phyloP scores from a whole-genome alignment of 108 stramenopile species.

The Skeletonema menzelii region DNA sequence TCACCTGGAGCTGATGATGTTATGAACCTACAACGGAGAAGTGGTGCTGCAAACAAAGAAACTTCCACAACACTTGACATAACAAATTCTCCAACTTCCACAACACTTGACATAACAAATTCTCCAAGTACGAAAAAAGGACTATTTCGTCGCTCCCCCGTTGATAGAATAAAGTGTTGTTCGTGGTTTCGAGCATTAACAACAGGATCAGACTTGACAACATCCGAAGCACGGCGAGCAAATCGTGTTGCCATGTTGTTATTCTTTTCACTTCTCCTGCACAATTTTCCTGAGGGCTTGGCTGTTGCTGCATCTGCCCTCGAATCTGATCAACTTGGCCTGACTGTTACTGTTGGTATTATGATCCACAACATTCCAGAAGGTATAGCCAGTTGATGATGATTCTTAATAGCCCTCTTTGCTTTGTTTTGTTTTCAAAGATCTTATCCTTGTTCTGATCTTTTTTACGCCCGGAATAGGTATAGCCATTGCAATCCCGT shows the following conservation, averaged over 20 bases:
- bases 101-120: not conserved
- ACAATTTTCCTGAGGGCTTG: slow-evolving; percentile 27
- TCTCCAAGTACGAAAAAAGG: slow-evolving; percentile 26
- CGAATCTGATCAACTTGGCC: slow-evolving; percentile 1
- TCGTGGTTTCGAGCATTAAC: slow-evolving; percentile 19
- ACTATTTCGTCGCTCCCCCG: slow-evolving; percentile 1
- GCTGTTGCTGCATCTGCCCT: slow-evolving; percentile 25
- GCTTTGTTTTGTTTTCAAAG: too few relatives aligned
- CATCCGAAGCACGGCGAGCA: slow-evolving; percentile 54
- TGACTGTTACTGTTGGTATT: slow-evolving; percentile 17
- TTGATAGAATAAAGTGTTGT: slow-evolving; percentile 12
- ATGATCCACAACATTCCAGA: slow-evolving; percentile 27
- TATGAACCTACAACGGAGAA: slow-evolving; percentile 23
- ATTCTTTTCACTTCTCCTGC: slow-evolving; percentile 21
- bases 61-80: slow-evolving; percentile 3
- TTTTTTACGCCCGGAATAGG: too few relatives aligned
- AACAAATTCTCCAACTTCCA: slow-evolving; percentile 15
- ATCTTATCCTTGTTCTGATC: too few relatives aligned
- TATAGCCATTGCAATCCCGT: slow-evolving; percentile 22
- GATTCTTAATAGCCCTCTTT: too few relatives aligned
- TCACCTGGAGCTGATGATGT: slow-evolving; percentile 3
- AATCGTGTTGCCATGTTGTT: slow-evolving; percentile 47
- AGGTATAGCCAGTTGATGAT: slow-evolving; percentile 25
- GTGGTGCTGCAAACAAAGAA: slow-evolving; percentile 13
- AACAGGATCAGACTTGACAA: slow-evolving; percentile 50